Conservation (phyloP, 169 alveolate species). For the Blepharisma undulans region DNA sequence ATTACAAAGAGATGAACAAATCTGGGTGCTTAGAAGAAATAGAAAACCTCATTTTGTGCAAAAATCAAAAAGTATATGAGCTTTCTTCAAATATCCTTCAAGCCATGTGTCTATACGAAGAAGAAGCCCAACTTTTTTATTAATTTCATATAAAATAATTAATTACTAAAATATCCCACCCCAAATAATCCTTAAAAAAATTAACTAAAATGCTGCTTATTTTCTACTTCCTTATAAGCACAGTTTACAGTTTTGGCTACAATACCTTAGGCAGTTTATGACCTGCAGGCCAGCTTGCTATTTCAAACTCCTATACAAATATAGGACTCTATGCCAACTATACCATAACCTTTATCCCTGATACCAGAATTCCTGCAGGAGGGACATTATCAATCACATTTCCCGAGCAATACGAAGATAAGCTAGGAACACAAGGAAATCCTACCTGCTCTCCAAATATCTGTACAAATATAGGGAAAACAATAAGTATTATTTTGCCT, state of each 20-base stretch:
- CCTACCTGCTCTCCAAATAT: constrained; percentile 9
- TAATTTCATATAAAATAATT: too few species aligned
- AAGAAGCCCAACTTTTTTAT: neutral
- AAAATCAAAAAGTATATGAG: neutral
- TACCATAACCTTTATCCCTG: constrained; percentile 16
- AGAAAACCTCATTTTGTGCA: neutral
- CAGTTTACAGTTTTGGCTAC: constrained; percentile 6
- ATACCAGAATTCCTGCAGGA: constrained; percentile 7
- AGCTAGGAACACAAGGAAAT: constrained; percentile 31
- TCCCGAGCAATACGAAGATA: constrained; percentile 36
- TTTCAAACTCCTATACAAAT: constrained; percentile 27
- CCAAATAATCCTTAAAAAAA: neutral
- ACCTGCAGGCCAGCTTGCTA: constrained; percentile 29
- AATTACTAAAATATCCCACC: neutral
- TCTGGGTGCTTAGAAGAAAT: neutral
- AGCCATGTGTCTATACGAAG: neutral
- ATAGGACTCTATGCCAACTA: constrained; percentile 7
- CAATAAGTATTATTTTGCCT: neutral
- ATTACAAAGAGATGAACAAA: neutral
- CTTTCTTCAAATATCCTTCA: neutral
- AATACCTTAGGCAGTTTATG: neutral
- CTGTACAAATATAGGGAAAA: neutral
- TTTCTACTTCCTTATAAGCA: neutral
- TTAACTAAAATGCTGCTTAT: neutral
- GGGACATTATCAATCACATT: constrained; percentile 20